These are phyloP conservation scores for Kwoniella mangroviensis DNA, from an alignment of 768 basidiomycete genomes.

Conservation along the genomic window DNA sequence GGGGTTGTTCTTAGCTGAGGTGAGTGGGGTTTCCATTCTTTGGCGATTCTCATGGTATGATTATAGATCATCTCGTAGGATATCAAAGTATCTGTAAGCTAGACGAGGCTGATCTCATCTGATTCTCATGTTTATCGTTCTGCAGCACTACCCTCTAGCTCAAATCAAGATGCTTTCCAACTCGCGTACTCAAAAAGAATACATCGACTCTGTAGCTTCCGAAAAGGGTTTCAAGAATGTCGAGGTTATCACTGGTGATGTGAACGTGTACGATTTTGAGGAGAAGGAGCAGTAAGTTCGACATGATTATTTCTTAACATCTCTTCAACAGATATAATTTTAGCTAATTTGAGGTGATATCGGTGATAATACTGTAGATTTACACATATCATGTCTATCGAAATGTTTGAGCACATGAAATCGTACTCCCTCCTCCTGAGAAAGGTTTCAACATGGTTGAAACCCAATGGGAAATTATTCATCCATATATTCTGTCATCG, in stretches of 20 bases:
- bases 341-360: too few species aligned
- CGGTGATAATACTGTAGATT: constrained; percentile 61
- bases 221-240: constrained; percentile 65
- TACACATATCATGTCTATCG: constrained; percentile 72
- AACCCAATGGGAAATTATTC: constrained; percentile 66
- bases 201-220: constrained; percentile 65
- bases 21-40: constrained; percentile 41
- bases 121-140: neutral
- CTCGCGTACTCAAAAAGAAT: constrained; percentile 69
- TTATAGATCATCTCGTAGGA: too few species aligned
- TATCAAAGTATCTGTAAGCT: too few species aligned
- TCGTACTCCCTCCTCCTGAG: constrained; percentile 68
- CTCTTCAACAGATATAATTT: too few species aligned
- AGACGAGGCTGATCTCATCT: neutral
- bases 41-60: too few species aligned
- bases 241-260: constrained; percentile 71
- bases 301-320: neutral
- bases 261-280: constrained; percentile 68
- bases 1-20: constrained; percentile 69
- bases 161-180: constrained; percentile 70
- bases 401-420: constrained; percentile 79
- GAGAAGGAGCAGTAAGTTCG: constrained; percentile 60
- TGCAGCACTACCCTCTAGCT: constrained; percentile 70
- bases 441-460: constrained; percentile 71
- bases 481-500: constrained; percentile 74